These are phyloP conservation scores for Pelargonium australe DNA, from an alignment of 441 rosid species.

Conservation along the genomic window DNA sequence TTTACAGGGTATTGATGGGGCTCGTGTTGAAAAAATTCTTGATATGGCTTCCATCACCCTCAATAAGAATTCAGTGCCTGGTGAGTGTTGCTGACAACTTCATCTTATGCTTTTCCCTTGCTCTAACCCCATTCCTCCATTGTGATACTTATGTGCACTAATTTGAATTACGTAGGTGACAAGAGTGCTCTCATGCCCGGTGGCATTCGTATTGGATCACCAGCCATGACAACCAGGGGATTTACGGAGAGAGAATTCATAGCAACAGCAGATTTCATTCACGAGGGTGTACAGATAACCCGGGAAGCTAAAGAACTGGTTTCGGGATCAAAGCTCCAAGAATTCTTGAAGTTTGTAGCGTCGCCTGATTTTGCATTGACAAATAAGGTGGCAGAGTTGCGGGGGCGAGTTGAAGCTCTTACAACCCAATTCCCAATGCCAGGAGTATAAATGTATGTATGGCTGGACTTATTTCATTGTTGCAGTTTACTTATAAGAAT, in stretches of 20 bases:
- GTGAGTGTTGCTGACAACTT: constrained; percentile 25
- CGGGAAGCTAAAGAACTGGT: constrained; percentile 51
- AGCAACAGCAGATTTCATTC: constrained; percentile 60
- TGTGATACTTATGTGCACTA: not conserved
- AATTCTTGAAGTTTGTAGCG: constrained; percentile 55
- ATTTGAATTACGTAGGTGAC: constrained; percentile 41
- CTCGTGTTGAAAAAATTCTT: constrained; percentile 79
- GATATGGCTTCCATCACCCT: constrained; percentile 89
- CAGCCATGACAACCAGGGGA: constrained; percentile 92
- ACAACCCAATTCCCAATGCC: constrained; percentile 72
- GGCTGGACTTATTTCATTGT: not conserved
- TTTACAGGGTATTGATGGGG: constrained; percentile 77
- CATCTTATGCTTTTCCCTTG: too few species aligned
- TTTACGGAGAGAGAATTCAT: constrained; percentile 60
- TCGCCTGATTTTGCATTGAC: constrained; percentile 48
- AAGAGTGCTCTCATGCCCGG: constrained; percentile 85
- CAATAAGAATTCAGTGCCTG: constrained; percentile 89
- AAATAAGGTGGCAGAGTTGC: constrained; percentile 47
- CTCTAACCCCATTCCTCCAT: not conserved
- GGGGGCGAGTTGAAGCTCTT: constrained; percentile 55
- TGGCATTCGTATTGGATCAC: constrained; percentile 85
- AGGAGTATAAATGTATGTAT: constrained; percentile 39
- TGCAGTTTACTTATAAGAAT: too few species aligned
- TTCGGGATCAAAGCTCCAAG: constrained; percentile 67
- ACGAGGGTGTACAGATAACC: constrained; percentile 70